Percentiles rank a stretch among this genome's conserved stretches.
Evolutionary conservation across 495 filamentous ascomycete genomes (phyloP).

Genomic region (Durotheca rogersii): DNA sequence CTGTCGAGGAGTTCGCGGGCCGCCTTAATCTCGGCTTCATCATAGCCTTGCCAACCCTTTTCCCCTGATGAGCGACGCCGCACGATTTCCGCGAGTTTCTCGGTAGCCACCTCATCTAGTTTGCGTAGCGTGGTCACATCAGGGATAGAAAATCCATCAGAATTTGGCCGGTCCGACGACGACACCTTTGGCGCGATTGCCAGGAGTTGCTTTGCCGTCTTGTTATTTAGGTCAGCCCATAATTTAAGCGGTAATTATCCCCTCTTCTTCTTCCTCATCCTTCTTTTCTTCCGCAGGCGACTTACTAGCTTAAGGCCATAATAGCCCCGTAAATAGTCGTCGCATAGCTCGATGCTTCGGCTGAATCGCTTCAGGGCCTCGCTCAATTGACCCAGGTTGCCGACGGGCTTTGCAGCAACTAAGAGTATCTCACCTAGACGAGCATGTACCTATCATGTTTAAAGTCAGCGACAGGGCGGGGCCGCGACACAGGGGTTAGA

Average conservation of each 20-base stretch:
- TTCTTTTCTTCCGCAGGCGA: neutral
- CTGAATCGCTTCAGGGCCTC: slow-evolving; percentile 82
- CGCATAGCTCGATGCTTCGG: slow-evolving; percentile 88
- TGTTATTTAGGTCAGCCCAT: slow-evolving; percentile 20
- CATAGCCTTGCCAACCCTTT: slow-evolving; percentile 70
- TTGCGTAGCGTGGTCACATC: slow-evolving; percentile 58
- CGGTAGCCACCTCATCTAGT: slow-evolving; percentile 70
- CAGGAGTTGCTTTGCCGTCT: slow-evolving; percentile 46
- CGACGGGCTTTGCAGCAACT: slow-evolving; percentile 57
- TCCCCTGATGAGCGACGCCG: slow-evolving; percentile 58
- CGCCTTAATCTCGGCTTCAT: slow-evolving; percentile 72
- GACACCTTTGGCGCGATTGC: slow-evolving; percentile 34
- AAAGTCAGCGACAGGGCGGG: slow-evolving; percentile 25
- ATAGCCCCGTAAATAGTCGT: slow-evolving; percentile 86
- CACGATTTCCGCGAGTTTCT: slow-evolving; percentile 75
- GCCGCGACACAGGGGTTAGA: slow-evolving; percentile 1
- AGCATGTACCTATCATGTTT: slow-evolving; percentile 69
- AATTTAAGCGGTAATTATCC: no score
- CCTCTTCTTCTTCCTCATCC: neutral
- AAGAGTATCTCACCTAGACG: slow-evolving; percentile 81
- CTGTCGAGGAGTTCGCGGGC: slow-evolving; percentile 69
- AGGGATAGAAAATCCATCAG: slow-evolving; percentile 46
- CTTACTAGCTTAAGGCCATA: slow-evolving; percentile 85
- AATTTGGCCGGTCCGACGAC: slow-evolving; percentile 34
- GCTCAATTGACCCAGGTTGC: slow-evolving; percentile 54